A percentile compares a stretch with the other conserved stretches of the same genome.
Conservation (phyloP, 225 moss, liverwort and hornwort species). For the Anthoceros angustus region DNA sequence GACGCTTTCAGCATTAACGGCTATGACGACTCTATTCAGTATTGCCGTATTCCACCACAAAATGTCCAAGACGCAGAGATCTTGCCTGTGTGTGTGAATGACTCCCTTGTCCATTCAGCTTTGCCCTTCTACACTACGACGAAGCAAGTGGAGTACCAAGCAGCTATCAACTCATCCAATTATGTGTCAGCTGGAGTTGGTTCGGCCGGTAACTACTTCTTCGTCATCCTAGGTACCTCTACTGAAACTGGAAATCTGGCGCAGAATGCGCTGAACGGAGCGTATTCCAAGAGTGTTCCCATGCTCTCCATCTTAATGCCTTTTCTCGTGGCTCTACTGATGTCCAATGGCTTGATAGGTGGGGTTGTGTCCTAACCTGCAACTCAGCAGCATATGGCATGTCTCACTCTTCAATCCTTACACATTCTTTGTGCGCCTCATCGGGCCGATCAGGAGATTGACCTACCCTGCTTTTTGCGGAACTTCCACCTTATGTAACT, state of each 20-base stretch:
- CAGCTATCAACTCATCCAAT: not conserved
- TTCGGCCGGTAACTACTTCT: not conserved
- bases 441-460: no score
- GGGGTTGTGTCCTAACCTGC: no score
- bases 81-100: not conserved
- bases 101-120: not conserved
- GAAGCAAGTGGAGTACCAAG: not conserved
- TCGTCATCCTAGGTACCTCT: not conserved
- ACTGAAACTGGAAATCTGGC: not conserved
- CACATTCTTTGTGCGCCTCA: no score
- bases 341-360: no score
- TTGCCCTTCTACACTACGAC: not conserved
- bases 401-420: no score
- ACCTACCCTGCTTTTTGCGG: no score
- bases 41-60: not conserved
- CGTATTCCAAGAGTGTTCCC: not conserved
- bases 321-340: not conserved
- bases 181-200: conserved; percentile 2
- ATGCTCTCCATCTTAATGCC: not conserved
- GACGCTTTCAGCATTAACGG: not conserved
- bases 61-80: not conserved
- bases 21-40: not conserved
- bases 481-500: no score
- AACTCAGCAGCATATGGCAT: no score
- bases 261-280: not conserved